These are phyloP conservation scores for Trichothecium sympodiale DNA, from an alignment of 2,329 filamentous ascomycete genomes.

Conservation along the genomic window DNA sequence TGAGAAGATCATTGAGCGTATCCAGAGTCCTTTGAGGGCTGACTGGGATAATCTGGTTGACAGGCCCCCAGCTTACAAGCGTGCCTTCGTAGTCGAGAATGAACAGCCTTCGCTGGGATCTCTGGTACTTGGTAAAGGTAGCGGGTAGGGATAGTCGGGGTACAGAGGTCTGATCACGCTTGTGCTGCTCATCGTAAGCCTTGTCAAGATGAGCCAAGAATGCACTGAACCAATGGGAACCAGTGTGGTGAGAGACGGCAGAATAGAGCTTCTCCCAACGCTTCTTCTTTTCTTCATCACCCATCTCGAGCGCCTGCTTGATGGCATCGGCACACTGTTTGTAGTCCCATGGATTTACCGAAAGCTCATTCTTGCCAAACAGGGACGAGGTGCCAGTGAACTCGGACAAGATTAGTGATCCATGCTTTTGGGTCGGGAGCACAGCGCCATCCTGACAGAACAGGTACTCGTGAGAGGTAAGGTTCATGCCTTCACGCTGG, in stretches of 20 bases:
- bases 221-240: conserved; percentile 73
- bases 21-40: conserved; percentile 77
- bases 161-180: conserved; percentile 74
- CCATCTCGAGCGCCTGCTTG: conserved; percentile 72
- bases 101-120: conserved; percentile 62
- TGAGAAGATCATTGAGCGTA: conserved; percentile 68
- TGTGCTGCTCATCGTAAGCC: conserved; percentile 75
- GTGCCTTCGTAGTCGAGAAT: conserved; percentile 93
- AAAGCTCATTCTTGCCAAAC: conserved; percentile 68
- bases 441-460: conserved; percentile 80
- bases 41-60: conserved; percentile 73
- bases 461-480: conserved; percentile 89
- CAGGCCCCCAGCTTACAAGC: conserved; percentile 74
- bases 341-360: conserved; percentile 95
- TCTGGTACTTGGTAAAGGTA: conserved; percentile 55
- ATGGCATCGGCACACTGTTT: conserved; percentile 79
- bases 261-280: conserved; percentile 67
- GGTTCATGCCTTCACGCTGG: conserved; percentile 92
- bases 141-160: conserved; percentile 66
- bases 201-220: conserved; percentile 60
- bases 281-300: conserved; percentile 56
- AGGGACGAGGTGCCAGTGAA: conserved; percentile 88
- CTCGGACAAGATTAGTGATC: conserved; percentile 84
- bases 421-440: conserved; percentile 63
- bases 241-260: conserved; percentile 71